These are phyloP conservation scores for Mycena polygramma DNA, from an alignment of 768 basidiomycete species.

Conservation along the genomic window DNA sequence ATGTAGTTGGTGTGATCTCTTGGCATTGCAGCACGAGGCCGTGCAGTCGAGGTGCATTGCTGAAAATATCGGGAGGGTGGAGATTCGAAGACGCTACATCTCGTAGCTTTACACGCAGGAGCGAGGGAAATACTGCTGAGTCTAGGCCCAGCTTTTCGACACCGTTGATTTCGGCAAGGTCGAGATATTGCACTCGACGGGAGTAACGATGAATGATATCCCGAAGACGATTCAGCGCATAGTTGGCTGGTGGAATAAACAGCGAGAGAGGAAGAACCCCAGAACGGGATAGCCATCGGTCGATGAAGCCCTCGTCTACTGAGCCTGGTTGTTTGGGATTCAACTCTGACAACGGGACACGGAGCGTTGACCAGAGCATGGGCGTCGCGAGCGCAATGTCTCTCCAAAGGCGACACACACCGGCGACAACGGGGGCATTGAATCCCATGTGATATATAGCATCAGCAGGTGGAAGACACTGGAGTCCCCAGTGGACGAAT, in stretches of 20 bases:
- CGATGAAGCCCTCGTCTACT: not conserved
- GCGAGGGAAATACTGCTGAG: not conserved
- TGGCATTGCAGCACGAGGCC: not conserved
- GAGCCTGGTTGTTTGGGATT: not conserved
- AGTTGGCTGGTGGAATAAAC: not conserved
- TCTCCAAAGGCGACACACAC: not conserved
- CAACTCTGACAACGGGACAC: not conserved
- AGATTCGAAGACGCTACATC: not conserved
- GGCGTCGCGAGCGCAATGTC: not conserved
- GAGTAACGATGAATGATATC: conserved; percentile 22
- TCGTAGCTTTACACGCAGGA: not conserved
- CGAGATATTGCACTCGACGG: not conserved
- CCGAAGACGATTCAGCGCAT: not conserved
- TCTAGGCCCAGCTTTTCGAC: not conserved
- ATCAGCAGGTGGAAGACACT: no score
- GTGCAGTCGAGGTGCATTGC: not conserved
- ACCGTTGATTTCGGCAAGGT: not conserved
- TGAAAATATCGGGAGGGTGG: not conserved
- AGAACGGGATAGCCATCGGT: conserved; percentile 4
- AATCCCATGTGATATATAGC: not conserved
- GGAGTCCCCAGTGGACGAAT: not conserved
- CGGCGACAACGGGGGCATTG: no score
- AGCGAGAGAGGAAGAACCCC: not conserved
- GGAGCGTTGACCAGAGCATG: not conserved
- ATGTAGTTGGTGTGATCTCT: not conserved